Base-by-base conservation (phyloP, 805 yeast genomes). In the Wickerhamomyces kurtzmanii region DNA sequence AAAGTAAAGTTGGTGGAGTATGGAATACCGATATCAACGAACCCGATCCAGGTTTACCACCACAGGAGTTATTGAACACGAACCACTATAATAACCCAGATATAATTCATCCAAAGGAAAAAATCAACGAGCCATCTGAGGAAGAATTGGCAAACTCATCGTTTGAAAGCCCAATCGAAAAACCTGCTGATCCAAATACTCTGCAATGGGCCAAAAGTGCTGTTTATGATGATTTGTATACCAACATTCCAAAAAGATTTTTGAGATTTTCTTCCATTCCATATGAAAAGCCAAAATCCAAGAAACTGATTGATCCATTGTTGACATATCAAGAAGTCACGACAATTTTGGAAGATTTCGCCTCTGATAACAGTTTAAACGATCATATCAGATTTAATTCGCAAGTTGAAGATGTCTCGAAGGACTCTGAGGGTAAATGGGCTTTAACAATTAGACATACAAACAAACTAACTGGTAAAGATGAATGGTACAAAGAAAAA, bases 401-500 rank as follows among this genome's bases (percentile, higher is more conserved):
- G 2, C 51, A 54, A 26, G 68, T 68, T 5, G 65, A 62, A 34
- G 35, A 47, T 3, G 54, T 59, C 6, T 31, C 29, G 20, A 59
- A 61, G 30, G 31, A 31, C 7, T 38, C 27, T 5, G 26, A 31
- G 9, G 57, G 54, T 1, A 57, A 62, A 40, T 67, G 73, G 73
- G 33, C 42, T 1, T 19, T 63, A 7, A 46, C 53, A 5, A 42
- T 57, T 2, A 33, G 42, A 23, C 27, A 42, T 4, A 15, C 16
- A 4, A 23, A 27, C 8, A 51, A 44, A 19, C 8, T 30, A 11
- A 25, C 34, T 2, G 33, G 13, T 4, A 23, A 23, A 8, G 62
- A 47, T 16, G 34, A 38, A 18, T 67, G 72, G 72, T 66, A 67
- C 34, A 46, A 39, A 15, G 68, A 68, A 35, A 38, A 40, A 15